These are phyloP conservation scores for Lipomyces starkeyi DNA, from an alignment of 805 yeast genomes.

Conservation along the genomic window DNA sequence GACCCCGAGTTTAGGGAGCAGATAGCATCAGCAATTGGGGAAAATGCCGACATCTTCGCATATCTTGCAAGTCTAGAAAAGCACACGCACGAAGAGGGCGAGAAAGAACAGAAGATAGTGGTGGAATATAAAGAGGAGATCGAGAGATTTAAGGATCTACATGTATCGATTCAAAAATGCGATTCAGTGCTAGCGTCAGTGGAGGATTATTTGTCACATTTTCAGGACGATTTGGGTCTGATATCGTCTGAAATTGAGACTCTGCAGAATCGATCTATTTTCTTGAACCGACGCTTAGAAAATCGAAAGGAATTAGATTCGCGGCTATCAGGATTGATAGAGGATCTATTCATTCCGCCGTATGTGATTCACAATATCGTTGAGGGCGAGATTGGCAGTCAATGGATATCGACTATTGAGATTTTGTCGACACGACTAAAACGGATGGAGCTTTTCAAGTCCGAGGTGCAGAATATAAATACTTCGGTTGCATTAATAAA, in stretches of 20 bases:
- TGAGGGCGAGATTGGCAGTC: conserved; percentile 59
- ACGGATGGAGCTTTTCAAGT: conserved; percentile 56
- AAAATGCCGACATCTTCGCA: conserved; percentile 9
- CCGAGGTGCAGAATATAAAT: conserved; percentile 31
- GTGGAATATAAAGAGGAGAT: conserved; percentile 31
- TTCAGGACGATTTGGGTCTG: conserved; percentile 62
- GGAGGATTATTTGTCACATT: conserved; percentile 57
- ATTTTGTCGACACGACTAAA: conserved; percentile 63
- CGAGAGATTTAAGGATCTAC: conserved; percentile 33
- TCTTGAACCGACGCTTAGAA: conserved; percentile 55
- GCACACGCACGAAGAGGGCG: neutral
- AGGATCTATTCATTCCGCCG: conserved; percentile 79
- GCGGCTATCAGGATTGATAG: conserved; percentile 73
- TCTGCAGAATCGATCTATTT: conserved; percentile 60
- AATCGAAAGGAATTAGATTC: conserved; percentile 56
- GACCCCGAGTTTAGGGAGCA: conserved; percentile 10
- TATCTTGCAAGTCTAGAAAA: conserved; percentile 9
- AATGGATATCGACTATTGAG: conserved; percentile 61
- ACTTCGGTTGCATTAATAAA: conserved; percentile 17
- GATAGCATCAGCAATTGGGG: conserved; percentile 3
- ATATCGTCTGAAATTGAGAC: conserved; percentile 67
- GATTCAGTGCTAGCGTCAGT: conserved; percentile 33
- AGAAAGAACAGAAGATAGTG: conserved; percentile 6
- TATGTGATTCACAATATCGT: conserved; percentile 63
- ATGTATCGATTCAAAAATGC: conserved; percentile 34